A percentile compares a stretch with the other conserved stretches of the same genome.
Conservation (phyloP, 805 yeast species). For the Wickerhamomyces ciferrii region DNA sequence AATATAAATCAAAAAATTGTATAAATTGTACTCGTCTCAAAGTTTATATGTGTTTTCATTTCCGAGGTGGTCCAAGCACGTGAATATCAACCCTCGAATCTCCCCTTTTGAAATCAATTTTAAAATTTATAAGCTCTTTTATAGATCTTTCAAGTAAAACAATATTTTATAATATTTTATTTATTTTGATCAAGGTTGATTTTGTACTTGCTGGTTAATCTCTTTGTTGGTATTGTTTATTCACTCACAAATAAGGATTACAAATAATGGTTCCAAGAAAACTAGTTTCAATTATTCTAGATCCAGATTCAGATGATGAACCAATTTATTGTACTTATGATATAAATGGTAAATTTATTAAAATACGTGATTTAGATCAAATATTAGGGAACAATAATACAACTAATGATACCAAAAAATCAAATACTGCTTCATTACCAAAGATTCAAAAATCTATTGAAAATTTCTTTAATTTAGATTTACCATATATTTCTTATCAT, state of each 20-base stretch:
- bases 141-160: too few relatives aligned
- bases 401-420: too few relatives aligned
- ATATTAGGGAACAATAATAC: not conserved
- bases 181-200: too few relatives aligned
- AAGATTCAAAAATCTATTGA: not conserved
- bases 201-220: not conserved
- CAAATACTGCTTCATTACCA: not conserved
- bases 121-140: too few relatives aligned
- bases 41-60: too few relatives aligned
- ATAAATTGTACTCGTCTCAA: too few relatives aligned
- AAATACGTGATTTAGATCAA: slow-evolving; percentile 2
- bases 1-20: too few relatives aligned
- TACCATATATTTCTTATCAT: slow-evolving; percentile 18
- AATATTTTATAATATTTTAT: too few relatives aligned
- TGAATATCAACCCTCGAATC: too few relatives aligned
- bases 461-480: slow-evolving; percentile 10
- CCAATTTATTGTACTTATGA: slow-evolving; percentile 4
- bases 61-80: too few relatives aligned
- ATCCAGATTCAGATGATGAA: slow-evolving; percentile 9
- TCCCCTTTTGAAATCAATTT: too few relatives aligned
- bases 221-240: not conserved
- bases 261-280: slow-evolving; percentile 2
- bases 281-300: slow-evolving; percentile 6
- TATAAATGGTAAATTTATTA: slow-evolving; percentile 5
- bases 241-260: not conserved